Percentiles rank a stretch among this genome's conserved stretches.
phyloP scores from a whole-genome alignment of 1,284 basidiomycete species.

The Cryptococcus sp. region DNA sequence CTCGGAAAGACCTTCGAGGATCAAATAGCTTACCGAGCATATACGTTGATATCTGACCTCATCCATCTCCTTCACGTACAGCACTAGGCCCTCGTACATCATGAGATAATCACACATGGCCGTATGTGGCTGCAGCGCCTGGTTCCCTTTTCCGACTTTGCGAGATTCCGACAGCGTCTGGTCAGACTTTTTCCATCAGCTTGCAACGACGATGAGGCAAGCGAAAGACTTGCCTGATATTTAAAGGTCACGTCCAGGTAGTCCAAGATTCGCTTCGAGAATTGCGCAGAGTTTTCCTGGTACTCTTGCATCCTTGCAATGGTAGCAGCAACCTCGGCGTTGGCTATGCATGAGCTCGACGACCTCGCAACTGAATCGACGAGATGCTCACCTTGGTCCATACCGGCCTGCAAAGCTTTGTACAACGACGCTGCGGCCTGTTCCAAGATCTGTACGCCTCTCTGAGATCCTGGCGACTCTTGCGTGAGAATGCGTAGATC shows the following conservation, averaged over 20 bases:
- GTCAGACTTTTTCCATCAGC: slow-evolving; percentile 41
- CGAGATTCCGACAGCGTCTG: slow-evolving; percentile 36
- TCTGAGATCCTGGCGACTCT: slow-evolving; percentile 71
- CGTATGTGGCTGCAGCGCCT: slow-evolving; percentile 57
- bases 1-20: background rate
- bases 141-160: slow-evolving; percentile 27
- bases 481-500: slow-evolving; percentile 73
- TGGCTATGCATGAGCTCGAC: slow-evolving; percentile 22
- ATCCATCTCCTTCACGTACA: slow-evolving; percentile 95
- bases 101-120: slow-evolving; percentile 76
- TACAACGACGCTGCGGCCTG: slow-evolving; percentile 82
- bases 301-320: slow-evolving; percentile 89
- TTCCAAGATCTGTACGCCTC: slow-evolving; percentile 73
- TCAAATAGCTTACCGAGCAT: slow-evolving; percentile 62
- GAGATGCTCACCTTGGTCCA: slow-evolving; percentile 61
- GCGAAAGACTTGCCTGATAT: slow-evolving; percentile 57
- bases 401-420: slow-evolving; percentile 87
- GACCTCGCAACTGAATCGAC: background rate
- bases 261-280: slow-evolving; percentile 84
- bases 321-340: slow-evolving; percentile 82
- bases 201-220: background rate
- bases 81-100: slow-evolving; percentile 79
- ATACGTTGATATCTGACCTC: slow-evolving; percentile 74
- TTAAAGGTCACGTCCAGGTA: slow-evolving; percentile 86
- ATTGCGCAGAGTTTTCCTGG: slow-evolving; percentile 75